Percentiles rank a stretch among this genome's conserved stretches.
phyloP scores from a whole-genome alignment of 148 eudicot species.

The Rhododendron vialii region DNA sequence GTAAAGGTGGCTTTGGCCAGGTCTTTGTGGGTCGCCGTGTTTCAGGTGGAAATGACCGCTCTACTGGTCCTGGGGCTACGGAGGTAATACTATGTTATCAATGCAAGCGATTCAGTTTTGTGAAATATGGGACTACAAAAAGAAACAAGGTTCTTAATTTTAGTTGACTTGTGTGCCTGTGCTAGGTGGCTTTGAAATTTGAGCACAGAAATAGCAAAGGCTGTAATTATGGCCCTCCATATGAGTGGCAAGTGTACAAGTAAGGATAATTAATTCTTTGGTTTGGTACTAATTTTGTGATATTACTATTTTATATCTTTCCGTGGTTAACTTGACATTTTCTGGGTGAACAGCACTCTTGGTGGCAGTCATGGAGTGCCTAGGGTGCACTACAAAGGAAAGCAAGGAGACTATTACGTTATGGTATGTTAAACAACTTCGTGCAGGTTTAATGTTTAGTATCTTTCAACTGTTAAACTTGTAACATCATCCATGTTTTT shows the following conservation, averaged over 20 bases:
- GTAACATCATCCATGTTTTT: slow-evolving; percentile 11
- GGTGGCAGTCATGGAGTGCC: slow-evolving; percentile 94
- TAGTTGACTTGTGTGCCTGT: not conserved
- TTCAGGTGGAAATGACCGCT: slow-evolving; percentile 61
- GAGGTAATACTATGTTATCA: slow-evolving; percentile 44
- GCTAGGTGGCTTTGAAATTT: slow-evolving; percentile 83
- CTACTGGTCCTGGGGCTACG: slow-evolving; percentile 56
- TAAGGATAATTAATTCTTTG: slow-evolving; percentile 24
- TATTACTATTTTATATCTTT: not conserved
- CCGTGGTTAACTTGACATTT: not conserved
- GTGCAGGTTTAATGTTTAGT: not conserved
- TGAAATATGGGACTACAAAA: not conserved
- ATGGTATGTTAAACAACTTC: slow-evolving; percentile 46
- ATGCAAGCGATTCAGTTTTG: not conserved
- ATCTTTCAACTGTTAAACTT: not conserved
- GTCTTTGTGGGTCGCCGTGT: slow-evolving; percentile 85
- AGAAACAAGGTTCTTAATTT: not conserved
- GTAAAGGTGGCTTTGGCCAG: slow-evolving; percentile 95
- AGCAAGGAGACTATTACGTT: slow-evolving; percentile 84
- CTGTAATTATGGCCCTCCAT: slow-evolving; percentile 86
- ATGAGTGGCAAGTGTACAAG: slow-evolving; percentile 97
- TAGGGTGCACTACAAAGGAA: slow-evolving; percentile 81
- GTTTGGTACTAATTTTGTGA: not conserved
- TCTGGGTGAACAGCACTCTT: slow-evolving; percentile 55
- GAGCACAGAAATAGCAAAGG: slow-evolving; percentile 94